Percentiles rank a stretch among this genome's conserved stretches.
Evolutionary conservation across 1,139 yeast genomes (phyloP).

Genomic region (Lodderomyces elongisporus): DNA sequence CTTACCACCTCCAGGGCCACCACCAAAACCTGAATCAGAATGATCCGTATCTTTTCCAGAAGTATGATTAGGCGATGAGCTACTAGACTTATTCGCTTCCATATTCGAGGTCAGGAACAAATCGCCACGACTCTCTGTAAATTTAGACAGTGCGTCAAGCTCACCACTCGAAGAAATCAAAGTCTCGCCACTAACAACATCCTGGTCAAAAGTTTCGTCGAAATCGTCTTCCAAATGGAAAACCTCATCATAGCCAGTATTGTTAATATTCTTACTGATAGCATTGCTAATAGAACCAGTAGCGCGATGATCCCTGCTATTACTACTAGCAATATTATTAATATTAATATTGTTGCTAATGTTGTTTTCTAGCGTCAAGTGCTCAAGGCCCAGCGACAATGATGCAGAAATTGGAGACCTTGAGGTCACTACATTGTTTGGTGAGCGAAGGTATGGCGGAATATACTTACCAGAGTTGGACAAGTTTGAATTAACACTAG

Average conservation of each 20-base stretch:
- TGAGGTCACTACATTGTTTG: constrained; percentile 19
- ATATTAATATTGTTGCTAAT: too few species aligned
- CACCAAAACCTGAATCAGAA: neutral
- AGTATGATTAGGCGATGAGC: constrained; percentile 1
- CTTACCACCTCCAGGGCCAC: too few species aligned
- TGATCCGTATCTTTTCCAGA: constrained; percentile 1
- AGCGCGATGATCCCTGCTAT: too few species aligned
- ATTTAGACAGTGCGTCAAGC: neutral
- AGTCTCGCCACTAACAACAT: neutral
- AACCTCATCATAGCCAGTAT: constrained; percentile 40
- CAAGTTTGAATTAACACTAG: constrained; percentile 6
- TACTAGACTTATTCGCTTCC: neutral
- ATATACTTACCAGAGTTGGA: constrained; percentile 33
- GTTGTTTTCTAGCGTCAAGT: constrained; percentile 24
- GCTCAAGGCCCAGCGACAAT: constrained; percentile 36
- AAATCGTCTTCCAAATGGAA: constrained; percentile 45
- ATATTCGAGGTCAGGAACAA: neutral
- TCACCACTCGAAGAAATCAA: neutral
- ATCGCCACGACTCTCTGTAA: neutral
- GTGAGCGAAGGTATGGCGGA: constrained; percentile 45
- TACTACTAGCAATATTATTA: too few species aligned
- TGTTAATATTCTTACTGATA: too few species aligned
- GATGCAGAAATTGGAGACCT: constrained; percentile 35
- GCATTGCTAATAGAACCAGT: too few species aligned
- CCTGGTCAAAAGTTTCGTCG: constrained; percentile 12